A percentile compares a stretch with the other conserved stretches of the same genome.
Conservation (phyloP, 1,284 basidiomycete species). For the Gymnopus androsaceus region DNA sequence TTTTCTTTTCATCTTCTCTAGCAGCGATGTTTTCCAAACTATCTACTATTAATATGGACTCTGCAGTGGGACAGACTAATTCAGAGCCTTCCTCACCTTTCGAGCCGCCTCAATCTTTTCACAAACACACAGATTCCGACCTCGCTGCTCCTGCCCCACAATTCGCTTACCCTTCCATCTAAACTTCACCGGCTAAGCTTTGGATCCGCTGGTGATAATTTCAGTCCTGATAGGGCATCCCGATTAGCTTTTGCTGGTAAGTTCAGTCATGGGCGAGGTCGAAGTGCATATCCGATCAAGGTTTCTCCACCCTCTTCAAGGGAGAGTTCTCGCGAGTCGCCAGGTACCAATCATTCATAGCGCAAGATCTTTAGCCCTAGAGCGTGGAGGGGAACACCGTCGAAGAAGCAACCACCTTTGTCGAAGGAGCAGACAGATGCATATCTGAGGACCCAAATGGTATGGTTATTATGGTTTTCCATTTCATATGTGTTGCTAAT, state of each 20-base stretch:
- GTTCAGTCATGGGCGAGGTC: background rate
- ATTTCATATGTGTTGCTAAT: background rate
- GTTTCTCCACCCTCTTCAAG: no score
- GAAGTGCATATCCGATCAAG: background rate
- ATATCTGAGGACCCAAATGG: slow-evolving; percentile 9
- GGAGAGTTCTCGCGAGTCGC: background rate
- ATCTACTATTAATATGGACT: background rate
- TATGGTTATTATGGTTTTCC: background rate
- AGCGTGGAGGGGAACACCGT: slow-evolving; percentile 8
- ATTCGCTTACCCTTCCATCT: background rate
- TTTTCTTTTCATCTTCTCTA: no score
- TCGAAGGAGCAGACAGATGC: slow-evolving; percentile 15
- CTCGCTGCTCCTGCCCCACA: background rate
- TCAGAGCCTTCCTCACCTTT: background rate
- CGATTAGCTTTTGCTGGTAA: background rate
- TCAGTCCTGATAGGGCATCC: background rate
- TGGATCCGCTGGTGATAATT: background rate
- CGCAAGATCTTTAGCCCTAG: slow-evolving; percentile 13
- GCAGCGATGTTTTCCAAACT: background rate
- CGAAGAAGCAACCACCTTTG: slow-evolving; percentile 7
- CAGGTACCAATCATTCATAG: slow-evolving; percentile 3
- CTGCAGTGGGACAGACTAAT: background rate
- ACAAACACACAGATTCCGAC: background rate
- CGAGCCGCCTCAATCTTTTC: background rate
- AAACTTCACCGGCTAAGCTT: background rate